A percentile compares a stretch with the other conserved stretches of the same genome.
These are phyloP conservation scores for Penicillium italicum DNA, from an alignment of 2,329 filamentous ascomycete genomes.

Conservation along the genomic window DNA sequence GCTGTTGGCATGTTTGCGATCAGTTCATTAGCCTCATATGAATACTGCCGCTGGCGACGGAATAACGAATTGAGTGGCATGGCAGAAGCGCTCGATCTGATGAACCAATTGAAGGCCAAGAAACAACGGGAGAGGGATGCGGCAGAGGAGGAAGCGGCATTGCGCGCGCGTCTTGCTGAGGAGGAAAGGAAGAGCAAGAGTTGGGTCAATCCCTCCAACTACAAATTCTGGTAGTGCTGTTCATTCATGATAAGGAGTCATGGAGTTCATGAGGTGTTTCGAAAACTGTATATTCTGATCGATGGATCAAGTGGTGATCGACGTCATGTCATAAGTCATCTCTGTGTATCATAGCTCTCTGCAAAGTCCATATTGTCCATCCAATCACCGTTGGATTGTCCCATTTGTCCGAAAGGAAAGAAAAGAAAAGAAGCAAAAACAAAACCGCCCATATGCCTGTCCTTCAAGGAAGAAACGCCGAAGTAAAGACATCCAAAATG, in stretches of 20 bases:
- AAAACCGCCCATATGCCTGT: not conserved
- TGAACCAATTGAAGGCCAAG: constrained; percentile 68
- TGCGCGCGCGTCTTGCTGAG: constrained; percentile 31
- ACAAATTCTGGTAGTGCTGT: constrained; percentile 45
- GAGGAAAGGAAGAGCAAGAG: constrained; percentile 43
- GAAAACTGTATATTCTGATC: constrained; percentile 24
- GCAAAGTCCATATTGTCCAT: constrained; percentile 14
- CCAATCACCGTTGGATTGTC: not conserved
- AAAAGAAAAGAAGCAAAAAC: constrained; percentile 4
- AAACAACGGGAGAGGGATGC: constrained; percentile 52
- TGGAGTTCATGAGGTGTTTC: constrained; percentile 30
- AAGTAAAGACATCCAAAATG: not conserved
- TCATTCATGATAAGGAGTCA: constrained; percentile 27
- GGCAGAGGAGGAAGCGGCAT: constrained; percentile 35
- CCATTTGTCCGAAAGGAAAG: not conserved
- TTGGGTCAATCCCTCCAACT: constrained; percentile 44
- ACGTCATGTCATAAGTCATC: constrained; percentile 24
- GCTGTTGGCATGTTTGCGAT: constrained; percentile 73
- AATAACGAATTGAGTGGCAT: constrained; percentile 75
- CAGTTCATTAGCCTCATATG: constrained; percentile 69
- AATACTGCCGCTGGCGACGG: constrained; percentile 76
- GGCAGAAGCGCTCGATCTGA: constrained; percentile 78
- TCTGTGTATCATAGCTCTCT: constrained; percentile 25
- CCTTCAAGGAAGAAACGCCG: constrained; percentile 1
- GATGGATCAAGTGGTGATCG: constrained; percentile 9